These are phyloP conservation scores for Echinochloa phyllopogon DNA, from an alignment of 176 grass and related monocot genomes.

Conservation along the genomic window DNA sequence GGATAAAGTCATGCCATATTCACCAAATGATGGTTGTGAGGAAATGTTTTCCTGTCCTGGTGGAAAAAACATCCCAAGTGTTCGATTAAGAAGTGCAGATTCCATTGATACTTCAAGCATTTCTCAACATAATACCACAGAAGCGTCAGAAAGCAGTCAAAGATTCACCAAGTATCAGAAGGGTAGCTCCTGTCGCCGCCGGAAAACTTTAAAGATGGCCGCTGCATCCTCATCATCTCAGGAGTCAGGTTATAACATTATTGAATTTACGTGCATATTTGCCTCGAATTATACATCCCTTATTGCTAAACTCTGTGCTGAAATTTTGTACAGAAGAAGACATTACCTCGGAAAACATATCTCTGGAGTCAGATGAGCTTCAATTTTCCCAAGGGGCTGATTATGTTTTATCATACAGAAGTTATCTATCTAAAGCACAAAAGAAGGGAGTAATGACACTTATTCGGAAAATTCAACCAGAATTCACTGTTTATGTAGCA, in stretches of 20 bases:
- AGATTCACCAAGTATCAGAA: not conserved
- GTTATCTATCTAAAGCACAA: constrained; percentile 36
- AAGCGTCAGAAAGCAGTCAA: not conserved
- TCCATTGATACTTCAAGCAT: not conserved
- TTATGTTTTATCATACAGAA: constrained; percentile 32
- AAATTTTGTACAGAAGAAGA: constrained; percentile 27
- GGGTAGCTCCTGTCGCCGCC: not conserved
- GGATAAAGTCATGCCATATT: not conserved
- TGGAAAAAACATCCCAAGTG: not conserved
- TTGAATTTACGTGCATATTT: constrained; percentile 14
- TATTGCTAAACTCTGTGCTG: not conserved
- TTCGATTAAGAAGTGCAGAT: constrained; percentile 1
- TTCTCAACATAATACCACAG: not conserved
- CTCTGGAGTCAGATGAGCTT: not conserved
- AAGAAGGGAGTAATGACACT: constrained; percentile 36
- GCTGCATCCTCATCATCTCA: constrained; percentile 8
- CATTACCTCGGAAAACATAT: not conserved
- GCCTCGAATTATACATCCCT: not conserved
- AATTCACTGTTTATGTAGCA: constrained; percentile 34
- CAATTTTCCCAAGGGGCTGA: not conserved
- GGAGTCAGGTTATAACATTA: constrained; percentile 34
- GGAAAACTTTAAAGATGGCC: not conserved
- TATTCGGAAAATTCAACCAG: constrained; percentile 31
- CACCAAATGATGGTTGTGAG: constrained; percentile 23
- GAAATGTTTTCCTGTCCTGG: constrained; percentile 28